Percentiles rank a stretch among this genome's conserved stretches.
These are phyloP conservation scores for Wickerhamomyces strasburgensis DNA, from an alignment of 805 yeast genomes.

Conservation along the genomic window DNA sequence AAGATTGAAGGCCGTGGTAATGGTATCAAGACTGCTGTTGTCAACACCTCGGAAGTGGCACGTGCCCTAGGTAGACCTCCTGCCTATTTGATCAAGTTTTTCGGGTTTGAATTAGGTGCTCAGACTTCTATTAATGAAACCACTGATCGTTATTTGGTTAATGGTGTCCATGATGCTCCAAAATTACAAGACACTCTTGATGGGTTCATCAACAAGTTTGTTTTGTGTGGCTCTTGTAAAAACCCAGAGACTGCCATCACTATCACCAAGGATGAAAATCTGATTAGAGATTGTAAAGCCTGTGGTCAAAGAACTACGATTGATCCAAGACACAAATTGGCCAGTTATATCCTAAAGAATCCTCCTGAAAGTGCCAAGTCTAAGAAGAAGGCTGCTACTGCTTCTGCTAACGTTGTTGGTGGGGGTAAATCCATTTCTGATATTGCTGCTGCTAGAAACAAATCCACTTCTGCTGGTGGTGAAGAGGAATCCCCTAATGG, in stretches of 20 bases:
- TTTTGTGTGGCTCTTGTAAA: slow-evolving; percentile 89
- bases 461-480: slow-evolving; percentile 24
- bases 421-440: slow-evolving; percentile 80
- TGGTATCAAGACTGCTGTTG: slow-evolving; percentile 95
- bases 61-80: slow-evolving; percentile 93
- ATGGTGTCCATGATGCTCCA: slow-evolving; percentile 88
- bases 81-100: slow-evolving; percentile 84
- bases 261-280: slow-evolving; percentile 65
- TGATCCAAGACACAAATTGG: slow-evolving; percentile 81
- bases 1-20: slow-evolving; percentile 99
- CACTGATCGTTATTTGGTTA: slow-evolving; percentile 83
- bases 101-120: slow-evolving; percentile 96
- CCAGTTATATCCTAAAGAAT: slow-evolving; percentile 84
- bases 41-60: slow-evolving; percentile 88
- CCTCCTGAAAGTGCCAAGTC: slow-evolving; percentile 63
- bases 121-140: slow-evolving; percentile 80
- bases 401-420: slow-evolving; percentile 84
- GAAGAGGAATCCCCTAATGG: slow-evolving; percentile 39
- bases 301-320: slow-evolving; percentile 88
- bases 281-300: slow-evolving; percentile 94
- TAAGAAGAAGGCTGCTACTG: slow-evolving; percentile 75
- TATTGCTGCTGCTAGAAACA: slow-evolving; percentile 53
- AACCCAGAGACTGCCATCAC: slow-evolving; percentile 96
- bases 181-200: slow-evolving; percentile 92
- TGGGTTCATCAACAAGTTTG: slow-evolving; percentile 89